Percentiles rank a stretch among this genome's conserved stretches.
Conservation (phyloP, 345 rosid genomes). For the Boechera divaricarpa region DNA sequence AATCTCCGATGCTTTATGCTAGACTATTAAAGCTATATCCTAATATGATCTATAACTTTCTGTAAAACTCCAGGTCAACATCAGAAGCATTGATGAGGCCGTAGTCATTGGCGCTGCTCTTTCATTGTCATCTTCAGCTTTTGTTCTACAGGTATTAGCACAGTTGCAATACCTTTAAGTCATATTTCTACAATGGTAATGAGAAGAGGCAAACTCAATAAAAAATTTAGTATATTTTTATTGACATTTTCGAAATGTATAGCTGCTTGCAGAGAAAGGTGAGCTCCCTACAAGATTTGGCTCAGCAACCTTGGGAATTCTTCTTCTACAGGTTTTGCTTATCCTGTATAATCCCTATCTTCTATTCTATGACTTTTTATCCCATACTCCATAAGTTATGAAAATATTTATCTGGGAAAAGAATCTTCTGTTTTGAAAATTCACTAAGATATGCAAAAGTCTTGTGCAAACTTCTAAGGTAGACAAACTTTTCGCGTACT, state of each 20-base stretch:
- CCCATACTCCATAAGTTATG: not conserved
- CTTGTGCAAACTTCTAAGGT: constrained; percentile 1
- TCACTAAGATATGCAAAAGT: not conserved
- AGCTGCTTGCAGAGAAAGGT: constrained; percentile 99
- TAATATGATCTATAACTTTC: constrained; percentile 3
- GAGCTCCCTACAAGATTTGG: constrained; percentile 99
- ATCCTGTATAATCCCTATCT: constrained; percentile 33
- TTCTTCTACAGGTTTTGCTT: constrained; percentile 84
- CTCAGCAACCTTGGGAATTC: constrained; percentile 96
- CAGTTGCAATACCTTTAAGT: not conserved
- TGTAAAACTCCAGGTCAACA: constrained; percentile 68
- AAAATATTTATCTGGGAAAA: constrained; percentile 16
- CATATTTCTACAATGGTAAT: not conserved
- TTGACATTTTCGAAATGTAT: constrained; percentile 33
- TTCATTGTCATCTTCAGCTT: constrained; percentile 95
- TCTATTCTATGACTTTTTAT: not conserved
- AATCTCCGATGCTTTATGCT: constrained; percentile 11
- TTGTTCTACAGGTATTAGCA: constrained; percentile 85
- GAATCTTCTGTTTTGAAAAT: not conserved
- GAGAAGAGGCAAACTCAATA: not conserved
- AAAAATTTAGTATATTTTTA: not conserved
- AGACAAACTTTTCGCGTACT: constrained; percentile 20
- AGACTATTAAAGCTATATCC: constrained; percentile 11
- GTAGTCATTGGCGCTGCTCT: constrained; percentile 97
- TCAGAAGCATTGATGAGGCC: constrained; percentile 96